Conservation (phyloP, 257 asterid species). For the Verbascum thapsus region DNA sequence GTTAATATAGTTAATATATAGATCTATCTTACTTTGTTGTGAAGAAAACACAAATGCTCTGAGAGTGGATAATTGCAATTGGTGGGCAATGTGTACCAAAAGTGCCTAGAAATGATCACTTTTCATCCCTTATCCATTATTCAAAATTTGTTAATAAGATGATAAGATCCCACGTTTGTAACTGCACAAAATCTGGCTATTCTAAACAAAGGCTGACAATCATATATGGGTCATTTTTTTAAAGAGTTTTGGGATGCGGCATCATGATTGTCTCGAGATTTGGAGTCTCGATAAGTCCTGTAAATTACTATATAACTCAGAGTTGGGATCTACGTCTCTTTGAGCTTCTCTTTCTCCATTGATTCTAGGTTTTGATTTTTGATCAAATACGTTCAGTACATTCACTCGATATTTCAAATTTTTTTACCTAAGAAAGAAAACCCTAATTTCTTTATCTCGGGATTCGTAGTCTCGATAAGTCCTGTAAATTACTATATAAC, state of each 20-base stretch:
- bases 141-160: constrained; percentile 22
- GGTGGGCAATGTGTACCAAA: constrained; percentile 38
- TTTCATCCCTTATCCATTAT: constrained; percentile 38
- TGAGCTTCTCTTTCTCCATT: constrained; percentile 4
- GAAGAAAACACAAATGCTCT: constrained; percentile 27
- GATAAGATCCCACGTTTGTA: constrained; percentile 40
- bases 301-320: too few species aligned
- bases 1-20: background rate
- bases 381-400: too few species aligned
- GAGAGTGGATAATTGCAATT: constrained; percentile 30
- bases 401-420: too few species aligned
- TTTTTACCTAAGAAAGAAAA: too few species aligned
- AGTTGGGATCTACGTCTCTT: background rate
- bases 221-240: too few species aligned
- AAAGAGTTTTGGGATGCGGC: too few species aligned
- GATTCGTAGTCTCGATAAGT: too few species aligned
- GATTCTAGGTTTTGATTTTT: background rate
- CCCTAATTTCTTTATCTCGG: too few species aligned
- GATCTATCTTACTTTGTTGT: constrained; percentile 12
- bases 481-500: too few species aligned
- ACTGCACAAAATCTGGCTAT: constrained; percentile 30
- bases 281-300: too few species aligned
- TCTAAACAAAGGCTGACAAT: constrained; percentile 34
- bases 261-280: too few species aligned
- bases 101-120: constrained; percentile 39